Evolutionary conservation across 1,284 basidiomycete species (phyloP).

Genomic region (Austroboletus rostrupii): DNA sequence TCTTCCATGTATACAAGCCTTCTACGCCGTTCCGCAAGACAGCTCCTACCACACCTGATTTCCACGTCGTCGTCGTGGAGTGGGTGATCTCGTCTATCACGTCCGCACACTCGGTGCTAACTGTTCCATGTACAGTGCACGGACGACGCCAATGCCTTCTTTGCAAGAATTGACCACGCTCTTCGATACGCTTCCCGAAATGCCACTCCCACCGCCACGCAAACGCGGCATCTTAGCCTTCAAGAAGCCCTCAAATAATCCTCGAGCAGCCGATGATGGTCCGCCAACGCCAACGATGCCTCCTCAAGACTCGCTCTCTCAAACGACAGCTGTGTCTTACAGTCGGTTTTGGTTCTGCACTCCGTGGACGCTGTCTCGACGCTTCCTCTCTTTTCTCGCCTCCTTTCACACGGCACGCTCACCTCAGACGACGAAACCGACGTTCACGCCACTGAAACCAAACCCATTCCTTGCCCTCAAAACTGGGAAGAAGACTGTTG

Average conservation of each 20-base stretch:
- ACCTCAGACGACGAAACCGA: constrained; percentile 17
- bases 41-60: constrained; percentile 80
- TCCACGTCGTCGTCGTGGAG: constrained; percentile 84
- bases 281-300: constrained; percentile 9
- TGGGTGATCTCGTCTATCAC: constrained; percentile 37
- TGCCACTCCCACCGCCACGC: constrained; percentile 52
- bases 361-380: background rate
- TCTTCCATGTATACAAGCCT: constrained; percentile 93
- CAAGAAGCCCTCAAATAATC: constrained; percentile 15
- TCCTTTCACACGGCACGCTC: constrained; percentile 15
- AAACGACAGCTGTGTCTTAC: background rate
- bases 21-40: constrained; percentile 80
- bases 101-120: background rate
- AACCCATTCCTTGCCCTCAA: constrained; percentile 79
- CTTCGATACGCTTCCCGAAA: constrained; percentile 58
- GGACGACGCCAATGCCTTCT: constrained; percentile 70
- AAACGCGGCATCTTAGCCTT: constrained; percentile 26
- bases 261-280: constrained; percentile 9
- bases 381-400: constrained; percentile 11
- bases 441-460: constrained; percentile 36
- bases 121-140: constrained; percentile 45
- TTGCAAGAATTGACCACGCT: constrained; percentile 63
- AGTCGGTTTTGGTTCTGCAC: background rate
- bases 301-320: constrained; percentile 1
- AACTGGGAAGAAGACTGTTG: constrained; percentile 78